Conservation (phyloP, 1,284 basidiomycete species). For the Anthracocystis walkeri region DNA sequence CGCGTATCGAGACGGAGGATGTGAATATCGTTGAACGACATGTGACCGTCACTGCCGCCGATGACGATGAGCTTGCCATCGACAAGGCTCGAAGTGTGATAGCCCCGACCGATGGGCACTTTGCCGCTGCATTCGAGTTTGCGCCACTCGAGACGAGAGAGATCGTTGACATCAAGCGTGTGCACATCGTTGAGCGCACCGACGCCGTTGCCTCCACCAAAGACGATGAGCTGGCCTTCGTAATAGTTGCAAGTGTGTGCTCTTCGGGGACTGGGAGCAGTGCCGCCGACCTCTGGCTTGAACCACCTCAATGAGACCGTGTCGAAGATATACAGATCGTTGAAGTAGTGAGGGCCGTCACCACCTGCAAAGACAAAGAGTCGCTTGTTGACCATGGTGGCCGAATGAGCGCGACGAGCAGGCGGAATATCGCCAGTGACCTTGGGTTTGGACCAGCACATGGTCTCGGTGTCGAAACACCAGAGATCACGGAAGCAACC, state of each 20-base stretch:
- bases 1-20: conserved; percentile 76
- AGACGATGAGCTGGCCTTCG: conserved; percentile 81
- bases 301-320: conserved; percentile 71
- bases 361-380: conserved; percentile 89
- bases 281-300: conserved; percentile 53
- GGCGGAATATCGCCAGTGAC: conserved; percentile 51
- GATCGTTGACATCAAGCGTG: conserved; percentile 79
- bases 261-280: conserved; percentile 77
- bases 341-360: conserved; percentile 76
- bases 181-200: conserved; percentile 89
- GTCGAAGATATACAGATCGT: conserved; percentile 83
- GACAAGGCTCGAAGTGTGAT: conserved; percentile 88
- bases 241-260: conserved; percentile 87
- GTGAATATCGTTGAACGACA: conserved; percentile 87
- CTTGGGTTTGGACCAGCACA: conserved; percentile 79
- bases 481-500: conserved; percentile 82
- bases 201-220: conserved; percentile 90
- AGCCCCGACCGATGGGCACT: conserved; percentile 78
- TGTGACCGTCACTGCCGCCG: conserved; percentile 75
- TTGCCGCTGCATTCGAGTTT: conserved; percentile 57
- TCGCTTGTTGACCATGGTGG: conserved; percentile 81
- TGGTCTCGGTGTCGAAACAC: conserved; percentile 88
- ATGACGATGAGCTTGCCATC: conserved; percentile 85
- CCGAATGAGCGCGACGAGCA: conserved; percentile 86
- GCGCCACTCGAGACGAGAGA: conserved; percentile 77